Base-by-base conservation (phyloP, 441 rosid species). In the Cnidoscolus chayamansa region DNA sequence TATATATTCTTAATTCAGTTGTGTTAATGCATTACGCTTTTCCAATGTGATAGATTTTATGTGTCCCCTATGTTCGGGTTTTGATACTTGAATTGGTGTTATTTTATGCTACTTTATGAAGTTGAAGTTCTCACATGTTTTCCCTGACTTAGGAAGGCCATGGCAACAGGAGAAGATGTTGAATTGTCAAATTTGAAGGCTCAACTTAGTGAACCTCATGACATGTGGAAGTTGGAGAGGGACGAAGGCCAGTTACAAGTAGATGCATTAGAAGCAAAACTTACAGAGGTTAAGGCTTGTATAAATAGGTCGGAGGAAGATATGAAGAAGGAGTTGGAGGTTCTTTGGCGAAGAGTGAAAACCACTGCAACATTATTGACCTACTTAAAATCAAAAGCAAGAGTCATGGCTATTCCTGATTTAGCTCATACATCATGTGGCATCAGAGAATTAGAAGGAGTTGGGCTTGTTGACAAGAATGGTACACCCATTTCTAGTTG, bases 311-410 rank as follows among this genome's bases (percentile, higher is more conserved):
- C 94, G 7, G 91, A 86, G 31, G 89, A 83, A 82, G 91, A 82
- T 75, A 81, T 86, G 37, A 88, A 84, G 67, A 86, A 80, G 73
- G 96, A 86, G 76, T 72, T 87, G 65, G 90, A 85, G 68, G 85
- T 87, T 79, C 89, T 89, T 54, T 84, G 88, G 86, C 83, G 75
- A 59, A 87, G 88, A 74, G 84, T 89, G 59, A 88, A 84, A 81
- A 79, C 86, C 63, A 80, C 88, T 65, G 90, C 87, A n/a, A 81
- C 80, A 8, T 59, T 88, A 56, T 76, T 94, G 79, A 77, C 86
- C 59, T 89, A 81, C 86, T 74, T 94, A 81, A 89, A 86, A 86
- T 87, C 96, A 65, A 90, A 87, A 81, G 97, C 90, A 40, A 80
- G 86, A 73, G 68, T 81, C 73, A 82, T 90, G 83, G 83, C 87